Evolutionary conservation across 495 filamentous ascomycete genomes (phyloP), one percentile per base, ranked within the genome.

Genomic region (Saxophila tyrrhenica): DNA sequence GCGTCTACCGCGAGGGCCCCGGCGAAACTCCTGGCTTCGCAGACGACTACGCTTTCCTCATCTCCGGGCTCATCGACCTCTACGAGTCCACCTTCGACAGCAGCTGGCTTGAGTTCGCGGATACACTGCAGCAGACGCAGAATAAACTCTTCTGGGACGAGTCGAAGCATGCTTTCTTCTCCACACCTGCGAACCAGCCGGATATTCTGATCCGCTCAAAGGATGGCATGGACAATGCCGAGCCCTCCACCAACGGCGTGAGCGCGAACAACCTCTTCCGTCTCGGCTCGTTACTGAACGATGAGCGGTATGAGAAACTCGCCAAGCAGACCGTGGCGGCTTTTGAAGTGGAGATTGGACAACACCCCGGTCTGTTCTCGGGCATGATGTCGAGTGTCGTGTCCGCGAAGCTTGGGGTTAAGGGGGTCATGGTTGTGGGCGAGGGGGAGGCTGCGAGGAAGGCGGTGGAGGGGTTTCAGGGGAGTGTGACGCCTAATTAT

Each of bases 1-100:
- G 92, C 22, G 84, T 94, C 44, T 95, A 82, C 64, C 81, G 82
- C 25, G 80, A 89, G 58, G 85, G 83, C 20, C 74, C 72, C 32
- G 85, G 87, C 23, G 75, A 84, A 35, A 85, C 83, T 0, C 73
- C 74, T 3, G 92, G 80, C 0, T 94, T 97, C 67, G 90, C 90
- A 3, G 92, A 98, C 59, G 92, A 98, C 66, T 98, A 97, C 66
- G 90, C 92, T 2, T 95, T 86, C 67, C 62, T 97, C 49, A 87
- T 89, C 47, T 77, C 82, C 24, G 94, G 89, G 0, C 72, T 96
- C 19, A 72, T 97, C 48, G 82, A 92, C 59, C 76, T 98, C 55
- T 95, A 95, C 64, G 84, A 95, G 68, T 79, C 85, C 5, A 94
- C 89, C 0, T 86, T 87, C 59, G 82, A 95, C 39, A 84, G 85